These are phyloP conservation scores for Eragrostis curvula DNA, from an alignment of 176 grass and related monocot species.

Conservation along the genomic window DNA sequence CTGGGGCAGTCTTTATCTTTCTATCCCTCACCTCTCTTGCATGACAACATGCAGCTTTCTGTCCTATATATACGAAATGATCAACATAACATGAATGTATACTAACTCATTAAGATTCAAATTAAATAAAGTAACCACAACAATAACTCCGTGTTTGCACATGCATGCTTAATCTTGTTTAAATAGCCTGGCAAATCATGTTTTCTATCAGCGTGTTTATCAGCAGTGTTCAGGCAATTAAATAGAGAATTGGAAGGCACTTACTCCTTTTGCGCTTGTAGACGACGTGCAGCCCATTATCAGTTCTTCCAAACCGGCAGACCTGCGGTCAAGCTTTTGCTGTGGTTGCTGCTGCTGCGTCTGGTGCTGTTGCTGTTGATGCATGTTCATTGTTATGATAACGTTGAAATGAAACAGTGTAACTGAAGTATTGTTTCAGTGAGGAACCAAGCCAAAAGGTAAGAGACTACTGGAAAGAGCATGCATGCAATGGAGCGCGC, in stretches of 20 bases:
- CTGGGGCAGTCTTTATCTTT: slow-evolving; percentile 53
- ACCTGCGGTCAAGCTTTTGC: slow-evolving; percentile 82
- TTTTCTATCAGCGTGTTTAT: neutral
- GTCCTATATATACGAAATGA: slow-evolving; percentile 21
- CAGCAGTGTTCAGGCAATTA: neutral
- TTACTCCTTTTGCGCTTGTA: slow-evolving; percentile 85
- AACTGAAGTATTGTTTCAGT: slow-evolving; percentile 44
- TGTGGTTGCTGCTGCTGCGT: slow-evolving; percentile 57
- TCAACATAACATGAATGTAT: slow-evolving; percentile 13
- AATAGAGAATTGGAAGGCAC: slow-evolving; percentile 44
- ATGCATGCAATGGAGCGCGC: neutral
- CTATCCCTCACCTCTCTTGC: slow-evolving; percentile 20
- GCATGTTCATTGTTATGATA: slow-evolving; percentile 59
- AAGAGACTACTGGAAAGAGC: slow-evolving; percentile 33
- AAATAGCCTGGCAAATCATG: neutral
- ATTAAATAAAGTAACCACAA: neutral
- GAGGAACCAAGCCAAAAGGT: slow-evolving; percentile 36
- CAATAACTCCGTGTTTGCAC: neutral
- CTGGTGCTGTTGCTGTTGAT: slow-evolving; percentile 39
- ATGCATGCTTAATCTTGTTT: neutral
- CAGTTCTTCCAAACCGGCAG: slow-evolving; percentile 91
- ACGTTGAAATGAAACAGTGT: slow-evolving; percentile 46
- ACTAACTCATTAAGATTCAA: neutral
- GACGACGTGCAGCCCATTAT: slow-evolving; percentile 95
- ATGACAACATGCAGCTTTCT: slow-evolving; percentile 44